Evolutionary conservation across 2,329 filamentous ascomycete genomes (phyloP).

Genomic region (Tricladium varicosporioides): DNA sequence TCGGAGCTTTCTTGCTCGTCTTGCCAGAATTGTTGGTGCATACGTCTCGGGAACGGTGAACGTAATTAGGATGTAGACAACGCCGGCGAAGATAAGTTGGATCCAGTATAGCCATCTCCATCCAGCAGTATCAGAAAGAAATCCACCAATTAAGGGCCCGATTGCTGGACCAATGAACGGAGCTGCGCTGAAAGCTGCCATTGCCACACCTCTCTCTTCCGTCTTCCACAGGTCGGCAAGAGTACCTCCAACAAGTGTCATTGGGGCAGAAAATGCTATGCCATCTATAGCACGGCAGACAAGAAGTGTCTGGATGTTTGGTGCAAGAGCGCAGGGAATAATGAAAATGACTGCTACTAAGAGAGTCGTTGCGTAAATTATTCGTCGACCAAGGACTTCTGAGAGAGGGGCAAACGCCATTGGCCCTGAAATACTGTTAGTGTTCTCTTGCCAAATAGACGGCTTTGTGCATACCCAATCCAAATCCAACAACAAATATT

Average conservation of each 20-base stretch:
- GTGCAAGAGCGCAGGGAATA: slow-evolving; percentile 74
- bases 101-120: slow-evolving; percentile 91
- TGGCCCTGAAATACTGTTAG: slow-evolving; percentile 50
- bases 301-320: slow-evolving; percentile 74
- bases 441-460: background rate
- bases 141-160: slow-evolving; percentile 75
- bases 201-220: slow-evolving; percentile 81
- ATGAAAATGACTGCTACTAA: slow-evolving; percentile 71
- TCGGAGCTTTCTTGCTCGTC: slow-evolving; percentile 69
- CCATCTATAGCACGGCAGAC: slow-evolving; percentile 77
- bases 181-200: slow-evolving; percentile 81
- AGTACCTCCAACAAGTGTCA: slow-evolving; percentile 82
- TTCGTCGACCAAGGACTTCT: slow-evolving; percentile 69
- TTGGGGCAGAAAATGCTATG: slow-evolving; percentile 80
- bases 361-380: slow-evolving; percentile 56
- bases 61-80: slow-evolving; percentile 72
- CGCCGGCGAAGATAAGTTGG: slow-evolving; percentile 70
- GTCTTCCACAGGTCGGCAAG: slow-evolving; percentile 81
- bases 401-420: slow-evolving; percentile 78
- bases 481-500: slow-evolving; percentile 79
- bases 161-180: slow-evolving; percentile 81
- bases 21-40: slow-evolving; percentile 71
- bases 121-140: slow-evolving; percentile 63
- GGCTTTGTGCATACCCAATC: slow-evolving; percentile 53
- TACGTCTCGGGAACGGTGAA: slow-evolving; percentile 93